Conservation (phyloP, 2,329 filamentous ascomycete genomes). For the Pseudocercospora fijiensis region DNA sequence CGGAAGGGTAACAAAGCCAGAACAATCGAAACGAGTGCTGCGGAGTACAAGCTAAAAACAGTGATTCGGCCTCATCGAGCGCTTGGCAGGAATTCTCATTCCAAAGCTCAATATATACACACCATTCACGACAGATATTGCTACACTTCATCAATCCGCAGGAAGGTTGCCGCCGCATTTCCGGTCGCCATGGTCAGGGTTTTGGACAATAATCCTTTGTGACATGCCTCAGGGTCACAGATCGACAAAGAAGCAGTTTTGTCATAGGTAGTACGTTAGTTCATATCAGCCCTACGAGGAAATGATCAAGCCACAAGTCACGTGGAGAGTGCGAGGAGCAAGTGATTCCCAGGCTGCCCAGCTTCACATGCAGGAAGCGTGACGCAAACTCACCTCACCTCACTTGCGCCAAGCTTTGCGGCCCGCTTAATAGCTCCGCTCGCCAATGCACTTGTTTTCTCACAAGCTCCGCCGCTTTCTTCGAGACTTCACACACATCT, state of each 20-base stretch:
- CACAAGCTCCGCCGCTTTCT: background rate
- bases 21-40: background rate
- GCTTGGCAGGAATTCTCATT: background rate
- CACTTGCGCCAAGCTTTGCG: background rate
- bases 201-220: background rate
- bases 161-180: background rate
- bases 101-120: background rate
- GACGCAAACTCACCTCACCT: background rate
- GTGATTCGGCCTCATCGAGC: background rate
- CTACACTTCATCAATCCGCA: background rate
- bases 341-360: background rate
- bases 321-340: background rate
- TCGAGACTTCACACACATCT: background rate
- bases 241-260: background rate
- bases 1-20: background rate
- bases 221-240: background rate
- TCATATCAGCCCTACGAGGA: background rate
- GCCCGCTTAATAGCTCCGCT: background rate
- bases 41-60: background rate
- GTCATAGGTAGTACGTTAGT: background rate
- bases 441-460: background rate
- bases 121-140: background rate
- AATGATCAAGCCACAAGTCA: background rate
- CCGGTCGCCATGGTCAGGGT: background rate
- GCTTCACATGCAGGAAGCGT: background rate